Conservation (phyloP, 169 alveolate genomes). For the Babesia ovis region DNA sequence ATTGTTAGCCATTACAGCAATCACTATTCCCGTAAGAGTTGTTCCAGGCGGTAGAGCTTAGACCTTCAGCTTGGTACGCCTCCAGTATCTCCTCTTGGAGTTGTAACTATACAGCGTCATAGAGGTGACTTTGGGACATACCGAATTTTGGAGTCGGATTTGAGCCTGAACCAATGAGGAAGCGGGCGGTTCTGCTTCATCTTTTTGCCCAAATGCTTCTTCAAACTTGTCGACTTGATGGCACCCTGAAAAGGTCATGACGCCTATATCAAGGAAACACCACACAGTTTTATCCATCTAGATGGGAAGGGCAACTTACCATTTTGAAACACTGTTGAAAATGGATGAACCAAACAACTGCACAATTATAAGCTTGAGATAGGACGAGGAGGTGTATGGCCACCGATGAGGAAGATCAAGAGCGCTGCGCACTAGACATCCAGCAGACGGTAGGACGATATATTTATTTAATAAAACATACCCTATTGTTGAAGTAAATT, state of each 20-base stretch:
- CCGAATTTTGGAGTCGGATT: conserved; percentile 91
- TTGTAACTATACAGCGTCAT: conserved; percentile 82
- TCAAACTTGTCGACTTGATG: conserved; percentile 86
- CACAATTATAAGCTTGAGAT: not conserved
- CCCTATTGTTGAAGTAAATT: not conserved
- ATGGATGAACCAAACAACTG: not conserved
- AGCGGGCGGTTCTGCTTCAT: conserved; percentile 93
- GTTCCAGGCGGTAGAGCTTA: conserved; percentile 45
- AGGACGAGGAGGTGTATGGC: not conserved
- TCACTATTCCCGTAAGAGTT: not conserved
- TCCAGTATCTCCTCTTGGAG: conserved; percentile 95
- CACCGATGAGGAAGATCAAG: not conserved
- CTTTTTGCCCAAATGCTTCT: conserved; percentile 91
- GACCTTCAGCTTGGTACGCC: conserved; percentile 94
- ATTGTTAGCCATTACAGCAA: not conserved
- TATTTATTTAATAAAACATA: not conserved
- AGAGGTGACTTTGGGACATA: conserved; percentile 28
- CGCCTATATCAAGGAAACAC: not conserved
- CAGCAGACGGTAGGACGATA: not conserved
- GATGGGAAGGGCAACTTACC: not conserved
- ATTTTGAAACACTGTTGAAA: not conserved
- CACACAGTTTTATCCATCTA: not conserved
- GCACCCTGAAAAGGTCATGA: conserved; percentile 81
- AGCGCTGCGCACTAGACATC: not conserved
- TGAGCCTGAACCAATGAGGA: conserved; percentile 95